A percentile compares a stretch with the other conserved stretches of the same genome.
phyloP scores from a whole-genome alignment of 1,284 basidiomycete species.

The Xerocomus cyaneibrunnescens region DNA sequence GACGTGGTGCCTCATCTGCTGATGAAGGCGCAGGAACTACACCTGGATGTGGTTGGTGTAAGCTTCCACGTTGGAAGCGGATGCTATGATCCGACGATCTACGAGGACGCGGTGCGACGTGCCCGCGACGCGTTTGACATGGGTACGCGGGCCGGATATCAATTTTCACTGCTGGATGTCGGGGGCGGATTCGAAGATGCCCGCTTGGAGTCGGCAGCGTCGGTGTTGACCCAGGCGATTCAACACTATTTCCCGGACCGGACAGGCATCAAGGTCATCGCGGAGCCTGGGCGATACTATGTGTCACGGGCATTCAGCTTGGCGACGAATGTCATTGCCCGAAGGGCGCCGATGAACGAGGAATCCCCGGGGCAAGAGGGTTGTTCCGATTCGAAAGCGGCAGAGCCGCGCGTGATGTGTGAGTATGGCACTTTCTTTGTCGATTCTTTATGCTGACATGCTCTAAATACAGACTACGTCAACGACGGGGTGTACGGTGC shows the following conservation, averaged over 20 bases:
- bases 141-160: slow-evolving; percentile 79
- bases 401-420: slow-evolving; percentile 80
- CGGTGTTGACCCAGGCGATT: slow-evolving; percentile 72
- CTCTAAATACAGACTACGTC: slow-evolving; percentile 76
- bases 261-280: slow-evolving; percentile 79
- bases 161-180: slow-evolving; percentile 85
- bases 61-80: slow-evolving; percentile 99
- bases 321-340: slow-evolving; percentile 92
- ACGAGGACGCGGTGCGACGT: slow-evolving; percentile 86
- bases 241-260: slow-evolving; percentile 86
- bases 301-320: slow-evolving; percentile 93
- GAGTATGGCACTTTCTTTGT: slow-evolving; percentile 38
- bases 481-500: slow-evolving; percentile 98
- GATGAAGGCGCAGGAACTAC: slow-evolving; percentile 75
- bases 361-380: slow-evolving; percentile 4
- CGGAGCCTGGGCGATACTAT: slow-evolving; percentile 95
- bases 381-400: slow-evolving; percentile 30
- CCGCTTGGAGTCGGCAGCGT: slow-evolving; percentile 83
- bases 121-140: slow-evolving; percentile 88
- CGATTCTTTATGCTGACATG: slow-evolving; percentile 1
- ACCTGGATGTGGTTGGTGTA: slow-evolving; percentile 89
- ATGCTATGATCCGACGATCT: slow-evolving; percentile 90
- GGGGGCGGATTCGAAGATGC: slow-evolving; percentile 96
- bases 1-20: slow-evolving; percentile 80
- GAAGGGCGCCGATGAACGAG: slow-evolving; percentile 58